Evolutionary conservation across 352 stramenopile genomes (phyloP).

Genomic region (Aphanomyces stellatus): DNA sequence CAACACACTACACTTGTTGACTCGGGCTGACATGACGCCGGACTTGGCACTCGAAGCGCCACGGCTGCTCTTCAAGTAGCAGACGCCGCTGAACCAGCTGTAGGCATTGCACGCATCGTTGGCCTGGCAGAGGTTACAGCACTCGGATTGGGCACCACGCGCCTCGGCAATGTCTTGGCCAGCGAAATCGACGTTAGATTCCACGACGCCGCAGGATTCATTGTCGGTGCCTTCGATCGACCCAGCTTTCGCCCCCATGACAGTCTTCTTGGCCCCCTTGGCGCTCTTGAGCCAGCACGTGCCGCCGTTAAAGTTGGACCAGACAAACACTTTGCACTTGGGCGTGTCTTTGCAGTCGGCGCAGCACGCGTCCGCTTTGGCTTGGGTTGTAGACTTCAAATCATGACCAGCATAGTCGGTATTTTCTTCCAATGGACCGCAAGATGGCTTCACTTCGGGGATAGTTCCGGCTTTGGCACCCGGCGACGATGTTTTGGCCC

Average conservation of each 20-base stretch:
- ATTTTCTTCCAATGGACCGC: no score
- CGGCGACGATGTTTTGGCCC: no score
- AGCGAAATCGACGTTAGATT: slow-evolving; percentile 4
- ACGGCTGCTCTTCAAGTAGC: slow-evolving; percentile 8
- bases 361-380: no score
- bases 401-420: no score
- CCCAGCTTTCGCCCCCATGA: background rate
- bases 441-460: no score
- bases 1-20: background rate
- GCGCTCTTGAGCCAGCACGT: slow-evolving; percentile 36
- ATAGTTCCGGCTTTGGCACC: no score
- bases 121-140: slow-evolving; percentile 7
- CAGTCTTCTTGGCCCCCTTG: slow-evolving; percentile 14
- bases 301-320: slow-evolving; percentile 30
- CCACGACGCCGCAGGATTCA: background rate
- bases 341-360: no score
- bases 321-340: slow-evolving; percentile 26
- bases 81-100: background rate
- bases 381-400: no score
- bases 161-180: slow-evolving; percentile 9
- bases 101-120: slow-evolving; percentile 20
- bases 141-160: background rate
- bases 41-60: background rate
- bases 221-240: background rate
- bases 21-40: background rate